Conservation (phyloP, 768 basidiomycete genomes). For the Tricholoma saponaceum region DNA sequence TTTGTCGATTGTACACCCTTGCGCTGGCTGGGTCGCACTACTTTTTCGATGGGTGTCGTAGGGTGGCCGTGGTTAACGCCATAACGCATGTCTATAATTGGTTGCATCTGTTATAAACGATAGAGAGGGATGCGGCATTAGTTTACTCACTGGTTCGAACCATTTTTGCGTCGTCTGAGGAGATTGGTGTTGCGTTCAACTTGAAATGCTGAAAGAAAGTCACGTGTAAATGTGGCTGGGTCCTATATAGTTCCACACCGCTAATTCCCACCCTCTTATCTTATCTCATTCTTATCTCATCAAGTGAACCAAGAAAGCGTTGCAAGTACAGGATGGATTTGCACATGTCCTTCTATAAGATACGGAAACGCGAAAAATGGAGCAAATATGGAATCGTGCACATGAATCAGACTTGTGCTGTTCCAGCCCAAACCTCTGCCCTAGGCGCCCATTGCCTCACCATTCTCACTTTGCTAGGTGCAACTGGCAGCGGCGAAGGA, state of each 20-base stretch:
- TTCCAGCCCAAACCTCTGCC: constrained; percentile 29
- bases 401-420: constrained; percentile 34
- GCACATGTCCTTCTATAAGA: not conserved
- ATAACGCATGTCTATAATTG: constrained; percentile 67
- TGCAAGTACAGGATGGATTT: not conserved
- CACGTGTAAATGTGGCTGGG: constrained; percentile 47
- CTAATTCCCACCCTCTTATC: constrained; percentile 21
- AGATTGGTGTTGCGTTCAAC: constrained; percentile 28
- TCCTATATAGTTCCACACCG: constrained; percentile 51
- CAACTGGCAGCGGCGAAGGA: constrained; percentile 21
- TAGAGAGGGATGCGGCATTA: not conserved
- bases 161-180: constrained; percentile 68
- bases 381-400: constrained; percentile 2
- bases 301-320: not conserved
- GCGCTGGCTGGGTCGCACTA: constrained; percentile 77
- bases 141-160: constrained; percentile 64
- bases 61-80: constrained; percentile 88
- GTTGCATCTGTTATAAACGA: not conserved
- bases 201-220: constrained; percentile 16
- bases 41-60: constrained; percentile 79
- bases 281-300: constrained; percentile 18
- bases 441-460: constrained; percentile 45
- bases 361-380: constrained; percentile 10
- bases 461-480: constrained; percentile 44
- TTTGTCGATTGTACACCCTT: constrained; percentile 90